Percentiles rank a stretch among this genome's conserved stretches.
phyloP scores from a whole-genome alignment of 73 alveolate species.

The Symbiodinium pilosum region DNA sequence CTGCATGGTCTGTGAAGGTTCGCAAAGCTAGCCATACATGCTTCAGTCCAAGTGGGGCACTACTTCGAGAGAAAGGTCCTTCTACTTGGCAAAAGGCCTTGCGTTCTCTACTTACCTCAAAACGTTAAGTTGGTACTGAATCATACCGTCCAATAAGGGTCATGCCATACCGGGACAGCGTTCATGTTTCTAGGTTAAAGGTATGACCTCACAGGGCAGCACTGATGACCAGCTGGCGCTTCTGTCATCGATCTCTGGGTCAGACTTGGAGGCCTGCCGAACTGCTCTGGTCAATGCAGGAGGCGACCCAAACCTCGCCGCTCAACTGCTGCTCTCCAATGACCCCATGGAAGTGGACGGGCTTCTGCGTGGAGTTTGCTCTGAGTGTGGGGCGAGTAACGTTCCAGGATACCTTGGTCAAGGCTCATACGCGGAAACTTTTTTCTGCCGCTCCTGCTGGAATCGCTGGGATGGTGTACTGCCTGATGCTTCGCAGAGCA shows the following conservation, averaged over 20 bases:
- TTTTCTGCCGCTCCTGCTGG: conserved; percentile 60
- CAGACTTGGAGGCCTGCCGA: conserved; percentile 24
- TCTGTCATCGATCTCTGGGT: neutral
- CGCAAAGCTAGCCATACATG: no score
- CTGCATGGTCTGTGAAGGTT: no score
- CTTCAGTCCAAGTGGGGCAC: no score
- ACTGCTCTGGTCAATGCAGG: neutral
- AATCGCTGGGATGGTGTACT: conserved; percentile 15
- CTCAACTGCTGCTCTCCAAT: neutral
- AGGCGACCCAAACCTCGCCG: conserved; percentile 27
- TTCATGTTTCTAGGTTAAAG: no score
- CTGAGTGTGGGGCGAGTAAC: conserved; percentile 14
- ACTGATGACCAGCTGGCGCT: conserved; percentile 84
- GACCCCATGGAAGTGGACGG: neutral
- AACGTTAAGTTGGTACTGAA: no score
- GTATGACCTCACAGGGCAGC: no score
- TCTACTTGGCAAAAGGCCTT: no score
- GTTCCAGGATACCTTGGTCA: conserved; percentile 24
- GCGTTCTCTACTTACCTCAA: no score
- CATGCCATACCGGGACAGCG: no score
- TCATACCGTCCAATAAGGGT: no score
- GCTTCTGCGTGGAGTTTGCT: neutral
- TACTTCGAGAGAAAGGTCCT: no score
- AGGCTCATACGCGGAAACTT: conserved; percentile 44
- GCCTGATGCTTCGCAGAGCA: neutral